phyloP scores from a whole-genome alignment of 257 asterid genomes.

The Striga asiatica region DNA sequence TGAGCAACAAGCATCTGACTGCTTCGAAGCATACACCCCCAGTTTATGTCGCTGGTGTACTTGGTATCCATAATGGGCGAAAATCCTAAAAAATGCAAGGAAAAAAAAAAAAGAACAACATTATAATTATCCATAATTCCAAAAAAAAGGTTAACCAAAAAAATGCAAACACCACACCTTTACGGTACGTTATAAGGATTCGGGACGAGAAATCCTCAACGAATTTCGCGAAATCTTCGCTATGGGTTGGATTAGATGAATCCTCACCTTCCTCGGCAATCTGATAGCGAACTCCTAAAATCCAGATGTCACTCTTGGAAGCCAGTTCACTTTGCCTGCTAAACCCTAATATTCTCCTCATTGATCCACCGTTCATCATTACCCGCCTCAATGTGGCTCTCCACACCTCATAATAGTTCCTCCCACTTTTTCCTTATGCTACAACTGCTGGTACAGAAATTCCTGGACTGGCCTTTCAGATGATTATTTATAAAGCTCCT shows the following conservation, averaged over 20 bases:
- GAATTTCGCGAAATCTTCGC: constrained; percentile 77
- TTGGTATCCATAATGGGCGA: constrained; percentile 63
- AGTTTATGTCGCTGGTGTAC: constrained; percentile 71
- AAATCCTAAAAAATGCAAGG: constrained; percentile 60
- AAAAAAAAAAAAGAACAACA: no score
- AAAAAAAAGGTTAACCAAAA: no score
- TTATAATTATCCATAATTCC: no score
- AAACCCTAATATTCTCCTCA: constrained; percentile 76
- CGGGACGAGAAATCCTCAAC: constrained; percentile 92
- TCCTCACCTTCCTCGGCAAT: constrained; percentile 53
- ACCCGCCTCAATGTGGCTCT: constrained; percentile 59
- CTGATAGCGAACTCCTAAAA: constrained; percentile 74
- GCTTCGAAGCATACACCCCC: constrained; percentile 99
- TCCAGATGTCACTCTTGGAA: constrained; percentile 80
- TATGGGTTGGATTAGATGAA: constrained; percentile 62
- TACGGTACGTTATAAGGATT: constrained; percentile 75
- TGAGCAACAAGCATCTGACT: constrained; percentile 99
- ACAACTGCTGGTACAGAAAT: no score
- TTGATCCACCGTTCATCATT: constrained; percentile 65
- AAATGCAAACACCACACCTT: constrained; percentile 33
- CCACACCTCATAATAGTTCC: constrained; percentile 52
- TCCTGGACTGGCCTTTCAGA: constrained; percentile 24
- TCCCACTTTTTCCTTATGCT: constrained; percentile 27
- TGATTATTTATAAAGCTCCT: constrained; percentile 8
- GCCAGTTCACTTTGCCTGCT: constrained; percentile 31